These are phyloP conservation scores for Phytophthora vignae DNA, from an alignment of 352 stramenopile species.

Conservation along the genomic window DNA sequence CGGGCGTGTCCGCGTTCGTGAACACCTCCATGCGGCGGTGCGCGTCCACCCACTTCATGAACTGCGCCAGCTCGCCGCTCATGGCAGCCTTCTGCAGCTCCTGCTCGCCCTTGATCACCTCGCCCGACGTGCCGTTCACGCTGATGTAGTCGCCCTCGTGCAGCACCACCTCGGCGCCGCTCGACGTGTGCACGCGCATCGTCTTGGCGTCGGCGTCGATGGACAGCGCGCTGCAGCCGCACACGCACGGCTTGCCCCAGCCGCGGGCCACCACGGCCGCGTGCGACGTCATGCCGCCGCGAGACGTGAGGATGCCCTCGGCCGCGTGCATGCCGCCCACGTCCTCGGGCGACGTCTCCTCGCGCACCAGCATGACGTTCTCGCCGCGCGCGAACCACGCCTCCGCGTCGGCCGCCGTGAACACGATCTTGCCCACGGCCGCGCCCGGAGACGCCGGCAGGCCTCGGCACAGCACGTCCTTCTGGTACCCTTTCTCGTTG, in stretches of 20 bases:
- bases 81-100: no score
- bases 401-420: constrained; percentile 30
- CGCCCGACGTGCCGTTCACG: no score
- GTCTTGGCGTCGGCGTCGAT: no score
- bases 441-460: constrained; percentile 30
- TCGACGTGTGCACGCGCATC: no score
- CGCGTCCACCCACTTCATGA: no score
- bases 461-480: constrained; percentile 29
- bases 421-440: constrained; percentile 37
- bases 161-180: no score
- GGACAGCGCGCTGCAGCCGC: no score
- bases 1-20: constrained; percentile 35
- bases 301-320: constrained; percentile 37
- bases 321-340: constrained; percentile 34
- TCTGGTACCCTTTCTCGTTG: constrained; percentile 33
- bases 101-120: no score
- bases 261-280: no score
- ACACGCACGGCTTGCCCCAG: no score
- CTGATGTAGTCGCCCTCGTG: no score
- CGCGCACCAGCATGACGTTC: constrained; percentile 32
- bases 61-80: no score
- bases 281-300: constrained; percentile 11
- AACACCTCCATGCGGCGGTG: constrained; percentile 29
- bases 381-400: constrained; percentile 32
- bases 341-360: constrained; percentile 32